These are phyloP conservation scores for Podospora fimiseda DNA, from an alignment of 495 filamentous ascomycete genomes.

Conservation along the genomic window DNA sequence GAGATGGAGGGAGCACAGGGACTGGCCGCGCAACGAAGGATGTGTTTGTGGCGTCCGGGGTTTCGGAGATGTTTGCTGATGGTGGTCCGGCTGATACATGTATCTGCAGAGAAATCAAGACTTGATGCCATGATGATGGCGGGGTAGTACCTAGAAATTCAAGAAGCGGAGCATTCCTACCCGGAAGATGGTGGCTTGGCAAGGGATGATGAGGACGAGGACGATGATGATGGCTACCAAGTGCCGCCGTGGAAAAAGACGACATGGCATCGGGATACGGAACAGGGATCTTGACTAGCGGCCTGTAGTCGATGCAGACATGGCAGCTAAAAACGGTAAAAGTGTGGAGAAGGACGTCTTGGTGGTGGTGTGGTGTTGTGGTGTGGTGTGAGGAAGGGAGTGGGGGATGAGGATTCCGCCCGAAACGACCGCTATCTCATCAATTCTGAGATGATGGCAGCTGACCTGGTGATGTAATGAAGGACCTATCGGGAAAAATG, in stretches of 20 bases:
- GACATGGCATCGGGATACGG: background rate
- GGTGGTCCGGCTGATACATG: too few relatives aligned
- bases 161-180: background rate
- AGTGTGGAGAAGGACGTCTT: background rate
- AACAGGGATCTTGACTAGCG: background rate
- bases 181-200: background rate
- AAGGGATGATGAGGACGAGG: background rate
- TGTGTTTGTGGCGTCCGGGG: too few relatives aligned
- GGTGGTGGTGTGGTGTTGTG: background rate
- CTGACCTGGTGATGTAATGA: background rate
- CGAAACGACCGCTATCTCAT: background rate
- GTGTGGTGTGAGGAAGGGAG: background rate
- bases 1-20: too few relatives aligned
- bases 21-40: too few relatives aligned
- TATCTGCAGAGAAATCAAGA: too few relatives aligned
- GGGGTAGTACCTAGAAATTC: background rate
- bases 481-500: too few relatives aligned
- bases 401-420: background rate
- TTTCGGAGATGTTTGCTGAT: too few relatives aligned
- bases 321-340: background rate
- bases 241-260: background rate
- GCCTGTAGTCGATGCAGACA: background rate
- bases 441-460: background rate
- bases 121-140: background rate
- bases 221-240: background rate